phyloP scores from a whole-genome alignment of 495 filamentous ascomycete genomes.

The Talaromyces wortmannii region DNA sequence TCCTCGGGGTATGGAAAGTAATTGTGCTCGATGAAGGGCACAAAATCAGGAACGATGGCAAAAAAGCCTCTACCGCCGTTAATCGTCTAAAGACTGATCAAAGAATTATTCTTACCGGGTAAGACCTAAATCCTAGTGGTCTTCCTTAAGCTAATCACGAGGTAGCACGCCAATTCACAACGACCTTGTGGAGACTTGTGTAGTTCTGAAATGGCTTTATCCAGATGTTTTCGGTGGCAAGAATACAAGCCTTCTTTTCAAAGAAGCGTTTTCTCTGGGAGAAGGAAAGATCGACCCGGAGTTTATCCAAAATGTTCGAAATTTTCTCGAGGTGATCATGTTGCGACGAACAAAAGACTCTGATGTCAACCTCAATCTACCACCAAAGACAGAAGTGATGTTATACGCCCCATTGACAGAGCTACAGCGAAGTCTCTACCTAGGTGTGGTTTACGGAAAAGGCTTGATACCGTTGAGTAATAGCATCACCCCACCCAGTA shows the following conservation, averaged over 20 bases:
- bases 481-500: too few relatives aligned
- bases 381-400: conserved; percentile 51
- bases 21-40: conserved; percentile 55
- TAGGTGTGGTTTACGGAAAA: conserved; percentile 46
- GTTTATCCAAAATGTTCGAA: conserved; percentile 46
- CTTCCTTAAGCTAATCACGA: neutral
- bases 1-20: conserved; percentile 51
- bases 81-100: conserved; percentile 47
- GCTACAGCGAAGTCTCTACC: conserved; percentile 58
- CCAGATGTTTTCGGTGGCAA: conserved; percentile 50
- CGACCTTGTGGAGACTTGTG: conserved; percentile 56
- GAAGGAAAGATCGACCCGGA: conserved; percentile 46
- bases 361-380: conserved; percentile 50
- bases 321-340: conserved; percentile 55
- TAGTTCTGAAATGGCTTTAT: conserved; percentile 55
- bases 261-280: conserved; percentile 50
- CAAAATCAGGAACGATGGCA: conserved; percentile 52
- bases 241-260: conserved; percentile 45
- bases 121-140: conserved; percentile 2
- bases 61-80: conserved; percentile 41
- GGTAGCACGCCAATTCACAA: conserved; percentile 56
- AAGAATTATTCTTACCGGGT: conserved; percentile 54
- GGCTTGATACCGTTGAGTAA: too few relatives aligned
- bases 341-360: conserved; percentile 57
- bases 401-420: conserved; percentile 56